These are phyloP conservation scores for Wickerhamomyces pijperi DNA, from an alignment of 805 yeast species.

Conservation along the genomic window DNA sequence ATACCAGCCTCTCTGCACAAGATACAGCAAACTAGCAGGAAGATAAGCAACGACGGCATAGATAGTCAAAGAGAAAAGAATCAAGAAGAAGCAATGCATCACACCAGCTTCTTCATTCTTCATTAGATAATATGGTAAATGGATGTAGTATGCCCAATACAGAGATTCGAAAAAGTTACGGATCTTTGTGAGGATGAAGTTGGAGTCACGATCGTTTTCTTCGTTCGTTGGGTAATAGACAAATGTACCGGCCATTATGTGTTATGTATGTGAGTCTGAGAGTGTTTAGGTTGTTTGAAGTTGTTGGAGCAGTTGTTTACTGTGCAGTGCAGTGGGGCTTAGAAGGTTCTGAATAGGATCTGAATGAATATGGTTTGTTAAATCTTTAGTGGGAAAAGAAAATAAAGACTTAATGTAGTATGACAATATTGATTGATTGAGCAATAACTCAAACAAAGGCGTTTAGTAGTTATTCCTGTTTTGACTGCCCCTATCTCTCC, in stretches of 20 bases:
- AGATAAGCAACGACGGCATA: conserved; percentile 26
- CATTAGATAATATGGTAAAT: conserved; percentile 33
- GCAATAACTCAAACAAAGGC: no score
- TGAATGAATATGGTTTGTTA: no score
- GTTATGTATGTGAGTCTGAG: neutral
- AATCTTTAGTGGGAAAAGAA: no score
- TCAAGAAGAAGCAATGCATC: conserved; percentile 26
- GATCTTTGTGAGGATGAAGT: conserved; percentile 15
- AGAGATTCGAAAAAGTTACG: conserved; percentile 21
- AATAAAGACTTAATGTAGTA: no score
- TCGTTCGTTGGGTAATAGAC: conserved; percentile 19
- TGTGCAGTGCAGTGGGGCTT: no score
- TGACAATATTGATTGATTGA: no score
- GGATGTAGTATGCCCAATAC: conserved; percentile 34
- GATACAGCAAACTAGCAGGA: conserved; percentile 16
- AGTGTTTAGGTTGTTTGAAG: no score
- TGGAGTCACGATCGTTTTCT: conserved; percentile 16
- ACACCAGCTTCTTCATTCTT: conserved; percentile 29
- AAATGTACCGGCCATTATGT: conserved; percentile 18
- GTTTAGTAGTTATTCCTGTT: no score
- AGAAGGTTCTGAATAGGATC: no score
- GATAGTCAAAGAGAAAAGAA: conserved; percentile 24
- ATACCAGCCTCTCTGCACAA: conserved; percentile 19
- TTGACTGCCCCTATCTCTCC: no score
- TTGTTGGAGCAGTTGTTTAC: no score